Evolutionary conservation across 2,329 filamentous ascomycete genomes (phyloP), one percentile per base, ranked within the genome.

Genomic region (Aspergillus unguis): DNA sequence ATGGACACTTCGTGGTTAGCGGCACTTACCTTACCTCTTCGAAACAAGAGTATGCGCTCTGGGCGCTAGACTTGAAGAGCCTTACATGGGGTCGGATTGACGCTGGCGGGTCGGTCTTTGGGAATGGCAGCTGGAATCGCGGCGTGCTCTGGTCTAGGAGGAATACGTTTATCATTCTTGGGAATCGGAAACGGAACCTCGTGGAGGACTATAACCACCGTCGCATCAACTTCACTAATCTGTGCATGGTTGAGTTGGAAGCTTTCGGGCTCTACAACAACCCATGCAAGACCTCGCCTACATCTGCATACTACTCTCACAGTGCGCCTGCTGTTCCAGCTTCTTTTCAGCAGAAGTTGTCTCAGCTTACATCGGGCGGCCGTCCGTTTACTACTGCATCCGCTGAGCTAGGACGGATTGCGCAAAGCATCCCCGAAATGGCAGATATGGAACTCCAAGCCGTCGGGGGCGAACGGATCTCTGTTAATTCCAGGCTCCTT

Each of bases 191-290:
- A 71, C 81, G 94, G 57, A 96, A 89, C 61, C 79, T 99, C 31
- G 92, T 97, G 0, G 92, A 99, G 62, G 94, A 99, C 71, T 99
- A 99, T 72, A 97, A 97, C 68, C 94, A 97, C 66, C 87, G 94
- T 8, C 87, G 94, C 27, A 95, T 99, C 72, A 99, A 99, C 71
- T 99, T 97, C 69, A 89, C 88, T 7, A 95, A 99, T 66, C 85
- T 97, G 28, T 97, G 94, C 70, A 88, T 97, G 80, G 92, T 99
- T 6, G 94, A 99, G 71, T 79, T 99, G 8, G 94, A 99, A 68
- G 92, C 94, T 0, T 99, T 97, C 75, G 94, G 94, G 1, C 85
- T 99, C 40, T 97, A 96, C 69, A 92, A 97, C 67, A 99, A 97
- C 68, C 92, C 94, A 8, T 84, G 92, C 58, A 88, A 86, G 67